Conservation (phyloP, 2,329 filamentous ascomycete genomes). For the Leptographium procerum region DNA sequence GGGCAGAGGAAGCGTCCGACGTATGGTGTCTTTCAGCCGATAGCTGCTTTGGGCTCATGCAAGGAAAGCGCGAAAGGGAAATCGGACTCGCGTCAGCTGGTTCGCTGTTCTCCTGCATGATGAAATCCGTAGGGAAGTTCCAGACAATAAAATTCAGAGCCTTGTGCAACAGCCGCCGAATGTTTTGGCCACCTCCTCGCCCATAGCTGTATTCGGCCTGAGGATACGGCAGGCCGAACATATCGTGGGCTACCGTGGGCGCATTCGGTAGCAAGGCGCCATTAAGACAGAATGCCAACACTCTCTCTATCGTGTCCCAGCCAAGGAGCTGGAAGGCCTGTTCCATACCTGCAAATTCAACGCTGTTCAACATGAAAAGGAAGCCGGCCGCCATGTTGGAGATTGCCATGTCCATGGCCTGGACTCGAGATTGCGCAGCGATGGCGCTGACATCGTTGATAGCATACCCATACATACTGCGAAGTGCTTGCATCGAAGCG, state of each 20-base stretch:
- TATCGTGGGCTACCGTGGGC: conserved; percentile 16
- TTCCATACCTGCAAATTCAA: conserved; percentile 7
- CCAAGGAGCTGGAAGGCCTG: conserved; percentile 6
- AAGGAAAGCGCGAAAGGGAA: conserved; percentile 1
- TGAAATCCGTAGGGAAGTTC: conserved; percentile 47
- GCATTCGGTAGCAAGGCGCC: conserved; percentile 17
- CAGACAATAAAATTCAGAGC: conserved; percentile 48
- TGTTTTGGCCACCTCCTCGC: conserved; percentile 32
- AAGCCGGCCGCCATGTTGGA: conserved; percentile 11
- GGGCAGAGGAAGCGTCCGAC: background rate
- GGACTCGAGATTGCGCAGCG: background rate
- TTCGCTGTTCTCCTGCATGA: conserved; percentile 1
- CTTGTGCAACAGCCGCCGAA: conserved; percentile 34
- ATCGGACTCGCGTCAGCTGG: conserved; percentile 33
- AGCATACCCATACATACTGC: conserved; percentile 12
- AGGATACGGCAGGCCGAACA: conserved; percentile 8
- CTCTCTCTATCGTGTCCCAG: conserved; percentile 13
- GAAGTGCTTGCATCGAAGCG: conserved; percentile 8
- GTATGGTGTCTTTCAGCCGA: background rate
- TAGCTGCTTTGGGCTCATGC: background rate
- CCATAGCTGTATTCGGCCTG: conserved; percentile 37
- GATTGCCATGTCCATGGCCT: conserved; percentile 8
- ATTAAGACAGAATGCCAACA: conserved; percentile 11
- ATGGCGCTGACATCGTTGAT: conserved; percentile 1
- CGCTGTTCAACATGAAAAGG: conserved; percentile 10